phyloP scores from a whole-genome alignment of 2,329 filamentous ascomycete genomes.

The Fusarium redolens region DNA sequence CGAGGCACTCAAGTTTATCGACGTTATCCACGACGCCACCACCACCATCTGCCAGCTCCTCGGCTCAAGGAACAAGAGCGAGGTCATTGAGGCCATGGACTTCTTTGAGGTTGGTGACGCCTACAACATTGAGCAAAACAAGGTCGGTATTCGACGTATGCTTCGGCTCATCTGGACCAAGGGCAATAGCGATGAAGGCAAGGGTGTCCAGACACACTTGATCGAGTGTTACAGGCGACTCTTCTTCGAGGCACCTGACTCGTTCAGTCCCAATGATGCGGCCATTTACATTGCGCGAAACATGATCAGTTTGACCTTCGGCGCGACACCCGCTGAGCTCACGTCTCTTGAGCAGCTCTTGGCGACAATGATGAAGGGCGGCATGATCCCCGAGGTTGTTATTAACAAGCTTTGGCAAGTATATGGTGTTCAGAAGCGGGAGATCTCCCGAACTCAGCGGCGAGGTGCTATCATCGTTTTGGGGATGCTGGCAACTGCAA shows the following conservation, averaged over 20 bases:
- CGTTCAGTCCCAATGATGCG: conserved; percentile 87
- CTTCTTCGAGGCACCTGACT: conserved; percentile 94
- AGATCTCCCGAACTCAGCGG: conserved; percentile 91
- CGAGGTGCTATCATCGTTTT: conserved; percentile 95
- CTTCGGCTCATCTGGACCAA: conserved; percentile 98
- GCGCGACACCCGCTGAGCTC: conserved; percentile 91
- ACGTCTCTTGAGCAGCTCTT: conserved; percentile 95
- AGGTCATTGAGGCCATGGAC: conserved; percentile 98
- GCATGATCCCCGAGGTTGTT: conserved; percentile 85
- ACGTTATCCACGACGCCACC: conserved; percentile 87
- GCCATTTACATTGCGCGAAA: conserved; percentile 97
- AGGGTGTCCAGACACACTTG: conserved; percentile 94
- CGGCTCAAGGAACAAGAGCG: conserved; percentile 95
- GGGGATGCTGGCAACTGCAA: conserved; percentile 94
- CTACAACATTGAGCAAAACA: conserved; percentile 94
- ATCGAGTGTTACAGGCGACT: conserved; percentile 97
- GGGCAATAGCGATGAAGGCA: conserved; percentile 98
- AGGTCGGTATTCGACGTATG: conserved; percentile 93
- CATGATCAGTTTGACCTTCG: conserved; percentile 99
- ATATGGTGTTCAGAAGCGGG: conserved; percentile 91
- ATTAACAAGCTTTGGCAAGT: conserved; percentile 97
- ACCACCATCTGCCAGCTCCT: conserved; percentile 86
- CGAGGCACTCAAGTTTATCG: conserved; percentile 94
- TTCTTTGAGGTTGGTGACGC: conserved; percentile 96
- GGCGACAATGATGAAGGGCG: conserved; percentile 97